Evolutionary conservation across 1,284 basidiomycete species (phyloP).

Genomic region (Austroboletus rostrupii): DNA sequence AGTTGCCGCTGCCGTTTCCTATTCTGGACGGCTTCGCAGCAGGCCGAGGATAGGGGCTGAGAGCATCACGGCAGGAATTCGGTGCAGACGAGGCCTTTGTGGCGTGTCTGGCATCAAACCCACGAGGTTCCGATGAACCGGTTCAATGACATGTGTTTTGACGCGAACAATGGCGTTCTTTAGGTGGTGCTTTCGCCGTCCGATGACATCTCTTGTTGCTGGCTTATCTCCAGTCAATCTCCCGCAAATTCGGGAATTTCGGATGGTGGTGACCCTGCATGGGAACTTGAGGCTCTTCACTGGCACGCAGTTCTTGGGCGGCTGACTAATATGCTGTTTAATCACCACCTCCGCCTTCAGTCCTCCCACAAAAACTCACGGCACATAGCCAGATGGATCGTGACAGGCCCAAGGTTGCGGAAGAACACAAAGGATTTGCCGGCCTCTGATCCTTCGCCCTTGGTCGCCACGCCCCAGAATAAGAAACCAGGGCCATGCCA

Average conservation of each 20-base stretch:
- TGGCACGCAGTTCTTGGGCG: background rate
- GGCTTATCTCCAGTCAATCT: slow-evolving; percentile 16
- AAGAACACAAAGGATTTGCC: slow-evolving; percentile 5
- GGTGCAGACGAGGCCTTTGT: slow-evolving; percentile 4
- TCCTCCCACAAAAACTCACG: slow-evolving; percentile 6
- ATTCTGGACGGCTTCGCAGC: slow-evolving; percentile 14
- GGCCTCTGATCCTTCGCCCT: slow-evolving; percentile 33
- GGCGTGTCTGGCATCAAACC: background rate
- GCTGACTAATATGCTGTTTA: background rate
- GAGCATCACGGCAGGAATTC: slow-evolving; percentile 4
- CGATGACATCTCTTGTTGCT: background rate
- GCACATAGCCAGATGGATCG: background rate
- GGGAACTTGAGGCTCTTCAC: background rate
- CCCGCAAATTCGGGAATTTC: slow-evolving; percentile 7
- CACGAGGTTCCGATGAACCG: too few relatives aligned
- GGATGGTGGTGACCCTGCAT: background rate
- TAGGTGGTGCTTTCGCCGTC: background rate
- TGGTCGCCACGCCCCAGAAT: slow-evolving; percentile 46
- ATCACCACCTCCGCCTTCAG: background rate
- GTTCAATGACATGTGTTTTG: background rate
- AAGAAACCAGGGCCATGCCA: slow-evolving; percentile 53
- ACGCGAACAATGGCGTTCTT: background rate
- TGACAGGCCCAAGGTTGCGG: background rate
- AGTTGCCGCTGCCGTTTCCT: slow-evolving; percentile 8
- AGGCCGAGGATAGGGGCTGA: slow-evolving; percentile 1